These are phyloP conservation scores for Vitellaria paradoxa DNA, from an alignment of 179 eudicot species.

Conservation along the genomic window DNA sequence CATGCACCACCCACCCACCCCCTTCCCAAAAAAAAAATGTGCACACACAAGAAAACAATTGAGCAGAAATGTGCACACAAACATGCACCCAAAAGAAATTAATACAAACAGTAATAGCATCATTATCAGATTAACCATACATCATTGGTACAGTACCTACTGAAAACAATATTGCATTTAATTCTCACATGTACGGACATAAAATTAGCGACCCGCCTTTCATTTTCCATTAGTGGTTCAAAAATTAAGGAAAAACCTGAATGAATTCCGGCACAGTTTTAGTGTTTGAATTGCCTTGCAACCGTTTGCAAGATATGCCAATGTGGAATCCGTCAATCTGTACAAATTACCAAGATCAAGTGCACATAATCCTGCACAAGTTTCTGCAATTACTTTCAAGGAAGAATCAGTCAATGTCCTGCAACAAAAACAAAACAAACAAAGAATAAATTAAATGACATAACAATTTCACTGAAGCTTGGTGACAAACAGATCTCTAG, in stretches of 20 bases:
- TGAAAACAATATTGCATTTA: no score
- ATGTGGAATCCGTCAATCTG: constrained; percentile 66
- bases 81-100: no score
- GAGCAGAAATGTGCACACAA: no score
- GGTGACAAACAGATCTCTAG: not conserved
- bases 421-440: constrained; percentile 28
- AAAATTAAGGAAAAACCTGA: constrained; percentile 49
- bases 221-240: no score
- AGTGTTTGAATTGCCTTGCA: constrained; percentile 50
- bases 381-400: constrained; percentile 54
- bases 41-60: no score
- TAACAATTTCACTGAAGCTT: not conserved
- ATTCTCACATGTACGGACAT: no score
- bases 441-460: not conserved
- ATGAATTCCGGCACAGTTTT: constrained; percentile 57
- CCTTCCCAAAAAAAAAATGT: no score
- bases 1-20: no score
- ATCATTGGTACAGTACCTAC: no score
- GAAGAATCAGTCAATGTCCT: constrained; percentile 80
- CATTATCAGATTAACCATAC: no score
- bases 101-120: no score
- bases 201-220: no score
- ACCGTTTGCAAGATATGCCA: constrained; percentile 82
- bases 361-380: constrained; percentile 51
- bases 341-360: constrained; percentile 59